phyloP scores from a whole-genome alignment of 495 filamentous ascomycete genomes.

The Chaetomium fimeti region DNA sequence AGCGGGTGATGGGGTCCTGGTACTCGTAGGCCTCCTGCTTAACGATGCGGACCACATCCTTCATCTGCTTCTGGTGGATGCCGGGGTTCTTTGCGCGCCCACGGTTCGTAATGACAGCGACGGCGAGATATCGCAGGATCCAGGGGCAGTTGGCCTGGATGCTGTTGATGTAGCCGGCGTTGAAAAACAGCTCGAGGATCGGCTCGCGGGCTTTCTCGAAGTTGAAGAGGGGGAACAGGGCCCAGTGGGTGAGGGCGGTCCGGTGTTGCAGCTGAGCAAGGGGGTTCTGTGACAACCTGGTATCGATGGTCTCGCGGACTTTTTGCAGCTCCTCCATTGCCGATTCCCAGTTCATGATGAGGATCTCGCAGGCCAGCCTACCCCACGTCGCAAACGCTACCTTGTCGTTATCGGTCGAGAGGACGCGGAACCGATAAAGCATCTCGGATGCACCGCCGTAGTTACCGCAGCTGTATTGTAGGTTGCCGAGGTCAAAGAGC shows the following conservation, averaged over 20 bases:
- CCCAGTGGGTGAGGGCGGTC: constrained; percentile 97
- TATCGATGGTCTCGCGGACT: constrained; percentile 90
- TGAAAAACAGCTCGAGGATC: constrained; percentile 95
- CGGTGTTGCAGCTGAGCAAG: constrained; percentile 91
- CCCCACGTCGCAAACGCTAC: constrained; percentile 94
- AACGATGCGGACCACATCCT: constrained; percentile 91
- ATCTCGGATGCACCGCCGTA: constrained; percentile 84
- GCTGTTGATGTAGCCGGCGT: constrained; percentile 93
- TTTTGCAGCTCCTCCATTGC: constrained; percentile 95
- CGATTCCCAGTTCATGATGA: constrained; percentile 87
- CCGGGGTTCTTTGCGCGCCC: constrained; percentile 76
- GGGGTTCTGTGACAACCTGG: constrained; percentile 89
- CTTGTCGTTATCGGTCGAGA: constrained; percentile 97
- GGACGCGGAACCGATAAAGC: constrained; percentile 92
- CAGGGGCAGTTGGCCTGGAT: constrained; percentile 97
- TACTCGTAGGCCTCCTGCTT: constrained; percentile 98
- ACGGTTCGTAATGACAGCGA: constrained; percentile 94
- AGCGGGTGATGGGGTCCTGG: constrained; percentile 90
- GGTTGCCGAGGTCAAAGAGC: constrained; percentile 89
- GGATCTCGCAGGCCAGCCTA: constrained; percentile 89
- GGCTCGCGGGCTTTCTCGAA: constrained; percentile 85
- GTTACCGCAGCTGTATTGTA: constrained; percentile 94
- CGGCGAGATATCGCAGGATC: constrained; percentile 91
- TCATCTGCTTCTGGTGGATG: constrained; percentile 94
- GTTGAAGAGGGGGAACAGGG: constrained; percentile 98